phyloP scores from a whole-genome alignment of 2,329 filamentous ascomycete genomes.

The Curvularia lunata region DNA sequence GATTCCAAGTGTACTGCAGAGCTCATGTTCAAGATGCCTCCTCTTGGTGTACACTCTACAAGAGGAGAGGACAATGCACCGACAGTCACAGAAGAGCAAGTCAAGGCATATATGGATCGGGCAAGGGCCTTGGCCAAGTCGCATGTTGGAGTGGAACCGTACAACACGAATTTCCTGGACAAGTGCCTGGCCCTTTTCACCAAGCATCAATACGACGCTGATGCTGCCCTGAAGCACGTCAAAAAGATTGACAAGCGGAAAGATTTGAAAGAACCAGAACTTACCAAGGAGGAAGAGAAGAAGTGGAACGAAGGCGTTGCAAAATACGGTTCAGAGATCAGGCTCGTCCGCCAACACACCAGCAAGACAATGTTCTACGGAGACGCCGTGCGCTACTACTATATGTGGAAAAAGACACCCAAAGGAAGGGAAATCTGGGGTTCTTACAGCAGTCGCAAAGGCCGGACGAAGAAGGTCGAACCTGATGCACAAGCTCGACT shows the following conservation, averaged over 20 bases:
- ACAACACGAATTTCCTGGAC: slow-evolving; percentile 86
- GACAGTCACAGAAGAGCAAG: slow-evolving; percentile 60
- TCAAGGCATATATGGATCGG: slow-evolving; percentile 78
- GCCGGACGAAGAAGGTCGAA: slow-evolving; percentile 78
- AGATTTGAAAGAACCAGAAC: slow-evolving; percentile 82
- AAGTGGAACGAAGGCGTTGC: slow-evolving; percentile 90
- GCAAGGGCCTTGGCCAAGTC: slow-evolving; percentile 67
- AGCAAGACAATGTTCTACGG: slow-evolving; percentile 76
- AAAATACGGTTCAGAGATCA: slow-evolving; percentile 90
- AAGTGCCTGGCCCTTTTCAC: slow-evolving; percentile 78
- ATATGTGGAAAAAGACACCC: slow-evolving; percentile 95
- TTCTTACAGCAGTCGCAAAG: slow-evolving; percentile 83
- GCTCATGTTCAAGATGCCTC: slow-evolving; percentile 78
- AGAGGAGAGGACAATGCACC: slow-evolving; percentile 54
- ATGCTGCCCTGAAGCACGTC: slow-evolving; percentile 73
- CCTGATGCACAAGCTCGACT: slow-evolving; percentile 70
- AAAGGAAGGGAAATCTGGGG: slow-evolving; percentile 89
- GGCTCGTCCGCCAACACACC: slow-evolving; percentile 82
- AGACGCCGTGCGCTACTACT: slow-evolving; percentile 90
- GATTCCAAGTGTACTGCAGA: slow-evolving; percentile 78
- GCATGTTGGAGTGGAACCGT: slow-evolving; percentile 72
- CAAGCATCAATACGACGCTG: slow-evolving; percentile 71
- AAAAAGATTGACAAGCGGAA: slow-evolving; percentile 69
- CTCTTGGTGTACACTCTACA: slow-evolving; percentile 54
- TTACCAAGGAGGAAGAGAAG: slow-evolving; percentile 79